Evolutionary conservation across 2,329 filamentous ascomycete species (phyloP), one percentile per base, ranked within the genome.

Genomic region (Aphanoascus verrucosus): DNA sequence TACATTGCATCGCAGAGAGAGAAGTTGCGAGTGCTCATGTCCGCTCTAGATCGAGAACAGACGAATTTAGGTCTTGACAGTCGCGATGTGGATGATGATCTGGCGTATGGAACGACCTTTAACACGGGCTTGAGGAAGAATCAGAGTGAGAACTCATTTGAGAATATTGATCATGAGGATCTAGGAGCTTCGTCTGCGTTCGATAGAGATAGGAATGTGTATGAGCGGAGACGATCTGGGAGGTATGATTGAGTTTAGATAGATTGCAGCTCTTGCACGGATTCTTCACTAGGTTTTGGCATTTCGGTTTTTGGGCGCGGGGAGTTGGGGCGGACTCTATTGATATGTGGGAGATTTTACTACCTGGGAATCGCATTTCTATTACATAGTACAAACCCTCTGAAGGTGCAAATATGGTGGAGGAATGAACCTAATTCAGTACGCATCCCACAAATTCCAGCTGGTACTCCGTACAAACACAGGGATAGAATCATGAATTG

Each of bases 81-180:
- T 11, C 53, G 50, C 38, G 64, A 61, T 28, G 23, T 28, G 31
- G 63, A 54, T 43, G 67, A 69, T 12, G 68, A 68, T 43, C 64
- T 73, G 12, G 70, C 70, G 23, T 73, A 72, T 52, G 71, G 71
- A 5, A 56, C 65, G n/a, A 54, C 53, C 20, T 59, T 56, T 49
- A 63, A 63, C 31, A 60, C 63, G 9, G 61, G 62, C 7, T 57
- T 94, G 62, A 84, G 81, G 62, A 91, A 91, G 72, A 91, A 86
- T 64, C 82, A 83, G 58, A 94, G 87, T 67, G 89, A 95, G 65
- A 81, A 80, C 17, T 91, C 94, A 61, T 96, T 96, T 64, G 89
- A 94, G 64, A 86, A 88, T 66, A 87, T 94, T 60, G 86, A 93
- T 57, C 82, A 83, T 34, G 85, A 90, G 64, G 84, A 82, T 53